These are phyloP conservation scores for Colletotrichum limetticola DNA, from an alignment of 2,329 filamentous ascomycete species.

Conservation along the genomic window DNA sequence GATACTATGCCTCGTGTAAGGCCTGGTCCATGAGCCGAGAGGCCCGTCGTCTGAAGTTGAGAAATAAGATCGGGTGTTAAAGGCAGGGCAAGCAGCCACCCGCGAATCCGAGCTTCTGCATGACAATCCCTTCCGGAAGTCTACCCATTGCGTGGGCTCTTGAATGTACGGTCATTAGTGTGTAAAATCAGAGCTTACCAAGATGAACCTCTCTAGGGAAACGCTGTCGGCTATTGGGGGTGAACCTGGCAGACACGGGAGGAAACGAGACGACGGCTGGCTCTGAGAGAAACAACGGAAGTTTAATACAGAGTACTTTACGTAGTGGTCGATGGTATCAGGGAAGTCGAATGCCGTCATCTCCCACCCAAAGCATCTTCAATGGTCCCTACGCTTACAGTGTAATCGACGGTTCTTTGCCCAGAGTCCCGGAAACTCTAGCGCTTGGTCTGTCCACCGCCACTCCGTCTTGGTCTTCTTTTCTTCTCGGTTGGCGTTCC, in stretches of 20 bases:
- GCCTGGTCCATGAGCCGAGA: not conserved
- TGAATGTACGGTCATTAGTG: too few species aligned
- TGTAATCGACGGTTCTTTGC: not conserved
- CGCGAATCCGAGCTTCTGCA: not conserved
- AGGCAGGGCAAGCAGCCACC: not conserved
- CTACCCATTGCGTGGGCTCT: not conserved
- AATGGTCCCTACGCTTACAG: not conserved
- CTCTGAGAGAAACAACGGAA: slow-evolving; percentile 4
- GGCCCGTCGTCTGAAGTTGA: slow-evolving; percentile 31
- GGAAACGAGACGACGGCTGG: slow-evolving; percentile 13
- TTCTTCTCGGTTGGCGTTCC: slow-evolving; percentile 19
- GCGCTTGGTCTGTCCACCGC: not conserved
- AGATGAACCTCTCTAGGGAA: not conserved
- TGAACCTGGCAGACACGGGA: not conserved
- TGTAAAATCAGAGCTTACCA: not conserved
- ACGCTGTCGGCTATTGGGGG: not conserved
- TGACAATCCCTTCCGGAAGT: not conserved
- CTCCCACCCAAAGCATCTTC: not conserved
- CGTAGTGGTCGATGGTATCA: not conserved
- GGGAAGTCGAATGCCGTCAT: not conserved
- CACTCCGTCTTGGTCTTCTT: not conserved
- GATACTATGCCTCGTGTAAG: not conserved
- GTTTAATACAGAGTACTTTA: slow-evolving; percentile 4
- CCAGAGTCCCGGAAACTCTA: not conserved
- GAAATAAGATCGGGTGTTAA: slow-evolving; percentile 12